Evolutionary conservation across 805 yeast species (phyloP).

Genomic region (Candida pseudoglaebosa): DNA sequence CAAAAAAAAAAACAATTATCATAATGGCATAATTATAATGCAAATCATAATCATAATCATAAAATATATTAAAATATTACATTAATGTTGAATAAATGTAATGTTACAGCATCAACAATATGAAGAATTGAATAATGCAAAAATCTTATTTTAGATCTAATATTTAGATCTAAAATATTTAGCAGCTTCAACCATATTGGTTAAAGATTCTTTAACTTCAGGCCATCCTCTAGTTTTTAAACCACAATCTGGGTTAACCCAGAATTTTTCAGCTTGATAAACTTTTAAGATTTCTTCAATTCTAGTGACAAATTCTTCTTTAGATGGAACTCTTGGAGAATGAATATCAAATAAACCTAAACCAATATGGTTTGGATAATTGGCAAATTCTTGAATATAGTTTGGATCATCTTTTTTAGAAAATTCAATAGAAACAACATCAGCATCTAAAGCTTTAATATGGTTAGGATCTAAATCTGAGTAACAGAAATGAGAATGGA

Average conservation of each 20-base stretch:
- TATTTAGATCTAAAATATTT: slow-evolving; percentile 68
- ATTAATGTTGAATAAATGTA: slow-evolving; percentile 50
- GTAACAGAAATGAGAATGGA: slow-evolving; percentile 99
- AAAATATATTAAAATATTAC: slow-evolving; percentile 26
- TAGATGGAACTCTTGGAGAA: slow-evolving; percentile 99
- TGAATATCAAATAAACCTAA: slow-evolving; percentile 98
- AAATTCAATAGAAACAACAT: slow-evolving; percentile 98
- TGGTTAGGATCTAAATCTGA: slow-evolving; percentile 99
- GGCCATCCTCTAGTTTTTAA: slow-evolving; percentile 99
- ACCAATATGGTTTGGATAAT: slow-evolving; percentile 99
- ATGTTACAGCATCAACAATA: slow-evolving; percentile 37
- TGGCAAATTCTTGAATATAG: slow-evolving; percentile 95
- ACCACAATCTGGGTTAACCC: slow-evolving; percentile 99
- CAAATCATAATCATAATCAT: slow-evolving; percentile 11
- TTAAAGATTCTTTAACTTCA: slow-evolving; percentile 90
- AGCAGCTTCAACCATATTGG: slow-evolving; percentile 99
- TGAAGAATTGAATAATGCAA: slow-evolving; percentile 40
- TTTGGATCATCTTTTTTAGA: slow-evolving; percentile 99
- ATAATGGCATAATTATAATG: slow-evolving; percentile 8
- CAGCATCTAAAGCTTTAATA: slow-evolving; percentile 99
- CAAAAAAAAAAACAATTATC: slow-evolving; percentile 12
- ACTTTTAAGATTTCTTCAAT: slow-evolving; percentile 92
- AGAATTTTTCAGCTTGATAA: slow-evolving; percentile 96
- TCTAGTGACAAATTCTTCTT: slow-evolving; percentile 92
- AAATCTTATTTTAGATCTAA: too few species aligned